Evolutionary conservation across 2,329 filamentous ascomycete genomes (phyloP).

Genomic region (Aspergillus melleus): DNA sequence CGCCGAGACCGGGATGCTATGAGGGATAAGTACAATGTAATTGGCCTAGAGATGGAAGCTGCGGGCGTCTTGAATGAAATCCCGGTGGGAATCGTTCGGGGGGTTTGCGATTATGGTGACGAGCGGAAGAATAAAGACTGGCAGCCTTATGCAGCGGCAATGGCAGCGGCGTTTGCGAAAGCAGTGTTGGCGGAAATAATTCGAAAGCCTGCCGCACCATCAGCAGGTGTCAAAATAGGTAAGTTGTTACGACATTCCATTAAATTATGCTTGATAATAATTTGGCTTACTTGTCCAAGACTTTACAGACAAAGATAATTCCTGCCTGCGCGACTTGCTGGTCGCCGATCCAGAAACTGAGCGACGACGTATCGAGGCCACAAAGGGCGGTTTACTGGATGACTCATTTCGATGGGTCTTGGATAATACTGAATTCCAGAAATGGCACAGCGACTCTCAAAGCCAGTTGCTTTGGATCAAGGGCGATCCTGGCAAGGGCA

Average conservation of each 20-base stretch:
- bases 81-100: constrained; percentile 2
- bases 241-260: background rate
- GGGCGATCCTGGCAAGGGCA: constrained; percentile 18
- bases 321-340: background rate
- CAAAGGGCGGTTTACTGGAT: background rate
- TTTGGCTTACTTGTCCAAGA: background rate
- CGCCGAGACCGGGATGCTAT: background rate
- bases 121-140: background rate
- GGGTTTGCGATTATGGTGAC: constrained; percentile 7
- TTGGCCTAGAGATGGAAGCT: constrained; percentile 7
- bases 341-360: background rate
- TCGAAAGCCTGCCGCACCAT: background rate
- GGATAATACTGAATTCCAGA: constrained; percentile 1
- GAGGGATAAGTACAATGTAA: constrained; percentile 4
- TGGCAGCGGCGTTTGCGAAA: background rate
- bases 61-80: constrained; percentile 5
- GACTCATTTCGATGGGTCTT: constrained; percentile 6
- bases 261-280: background rate
- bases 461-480: constrained; percentile 18
- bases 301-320: background rate
- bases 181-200: background rate
- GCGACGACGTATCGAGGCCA: background rate
- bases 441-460: background rate
- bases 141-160: background rate
- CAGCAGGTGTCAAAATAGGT: background rate